Conservation (phyloP, 2,329 filamentous ascomycete species). For the Pseudogymnoascus sp. region DNA sequence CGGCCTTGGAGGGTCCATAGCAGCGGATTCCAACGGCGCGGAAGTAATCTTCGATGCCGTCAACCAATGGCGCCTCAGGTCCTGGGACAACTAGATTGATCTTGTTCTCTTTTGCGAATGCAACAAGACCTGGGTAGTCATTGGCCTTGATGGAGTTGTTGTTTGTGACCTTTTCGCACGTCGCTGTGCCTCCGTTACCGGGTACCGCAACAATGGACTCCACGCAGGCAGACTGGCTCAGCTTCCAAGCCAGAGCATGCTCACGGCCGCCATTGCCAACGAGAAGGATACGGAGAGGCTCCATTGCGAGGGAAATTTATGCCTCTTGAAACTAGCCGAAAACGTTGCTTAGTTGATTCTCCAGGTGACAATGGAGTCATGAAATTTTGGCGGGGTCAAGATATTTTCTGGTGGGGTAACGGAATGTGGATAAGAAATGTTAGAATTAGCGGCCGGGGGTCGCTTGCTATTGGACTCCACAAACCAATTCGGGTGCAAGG, state of each 20-base stretch:
- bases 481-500: background rate
- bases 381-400: conserved; percentile 8
- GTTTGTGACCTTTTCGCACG: conserved; percentile 61
- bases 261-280: conserved; percentile 89
- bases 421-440: conserved; percentile 9
- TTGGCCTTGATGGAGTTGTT: conserved; percentile 57
- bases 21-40: conserved; percentile 61
- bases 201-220: conserved; percentile 61
- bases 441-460: conserved; percentile 2
- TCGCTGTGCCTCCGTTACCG: conserved; percentile 78
- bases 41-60: conserved; percentile 77
- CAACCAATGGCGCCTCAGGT: conserved; percentile 81
- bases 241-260: conserved; percentile 87
- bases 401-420: conserved; percentile 4
- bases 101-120: conserved; percentile 60
- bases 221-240: conserved; percentile 69
- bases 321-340: background rate
- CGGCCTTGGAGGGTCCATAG: conserved; percentile 78
- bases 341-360: conserved; percentile 6
- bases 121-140: conserved; percentile 68
- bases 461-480: conserved; percentile 9
- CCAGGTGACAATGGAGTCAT: conserved; percentile 2
- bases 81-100: conserved; percentile 80
- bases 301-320: conserved; percentile 6
- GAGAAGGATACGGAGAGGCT: conserved; percentile 61